These are phyloP conservation scores for Solanum clarkiae DNA, from an alignment of 257 asterid genomes.

Conservation along the genomic window DNA sequence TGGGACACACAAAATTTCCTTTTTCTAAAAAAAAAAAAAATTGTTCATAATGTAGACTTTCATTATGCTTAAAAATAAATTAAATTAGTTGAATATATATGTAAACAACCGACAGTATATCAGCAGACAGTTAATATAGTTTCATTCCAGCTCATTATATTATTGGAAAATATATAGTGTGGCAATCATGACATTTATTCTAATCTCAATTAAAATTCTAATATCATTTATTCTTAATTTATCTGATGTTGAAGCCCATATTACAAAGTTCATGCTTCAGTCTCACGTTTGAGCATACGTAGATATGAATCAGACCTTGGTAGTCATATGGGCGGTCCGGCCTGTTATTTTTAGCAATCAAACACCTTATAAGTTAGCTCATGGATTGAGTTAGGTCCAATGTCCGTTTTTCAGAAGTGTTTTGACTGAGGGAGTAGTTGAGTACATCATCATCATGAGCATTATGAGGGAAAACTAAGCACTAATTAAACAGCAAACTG, in stretches of 20 bases:
- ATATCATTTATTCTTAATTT: background rate
- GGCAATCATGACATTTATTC: background rate
- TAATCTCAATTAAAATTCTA: background rate
- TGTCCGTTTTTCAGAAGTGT: background rate
- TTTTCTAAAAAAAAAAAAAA: background rate
- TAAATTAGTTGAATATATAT: background rate
- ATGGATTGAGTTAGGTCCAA: background rate
- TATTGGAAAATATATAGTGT: background rate
- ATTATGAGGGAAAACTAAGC: background rate
- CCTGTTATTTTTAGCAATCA: background rate
- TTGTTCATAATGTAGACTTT: background rate
- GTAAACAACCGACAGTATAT: background rate
- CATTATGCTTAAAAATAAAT: background rate
- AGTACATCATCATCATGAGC: background rate
- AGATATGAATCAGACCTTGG: background rate
- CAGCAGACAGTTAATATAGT: background rate
- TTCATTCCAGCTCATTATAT: background rate
- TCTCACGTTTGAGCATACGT: background rate
- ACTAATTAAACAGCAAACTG: background rate
- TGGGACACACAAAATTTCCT: background rate
- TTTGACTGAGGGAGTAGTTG: background rate
- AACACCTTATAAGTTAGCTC: background rate
- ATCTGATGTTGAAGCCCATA: background rate
- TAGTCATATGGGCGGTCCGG: background rate
- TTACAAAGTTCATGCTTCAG: background rate